These are phyloP conservation scores for Phaeotremella fagi DNA, from an alignment of 768 basidiomycete genomes.

Conservation along the genomic window DNA sequence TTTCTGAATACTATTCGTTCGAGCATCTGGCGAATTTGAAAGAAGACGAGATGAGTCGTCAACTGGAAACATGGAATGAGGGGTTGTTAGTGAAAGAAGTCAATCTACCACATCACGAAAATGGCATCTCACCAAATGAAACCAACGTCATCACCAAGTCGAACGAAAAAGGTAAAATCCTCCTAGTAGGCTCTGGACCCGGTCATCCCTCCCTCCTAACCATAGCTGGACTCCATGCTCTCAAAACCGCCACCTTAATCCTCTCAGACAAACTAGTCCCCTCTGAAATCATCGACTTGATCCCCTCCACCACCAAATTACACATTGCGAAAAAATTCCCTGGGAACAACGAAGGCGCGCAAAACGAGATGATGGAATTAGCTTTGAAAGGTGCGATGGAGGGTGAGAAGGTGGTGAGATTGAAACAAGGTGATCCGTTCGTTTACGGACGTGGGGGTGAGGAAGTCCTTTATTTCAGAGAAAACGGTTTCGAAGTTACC, in stretches of 20 bases:
- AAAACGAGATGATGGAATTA: conserved; percentile 88
- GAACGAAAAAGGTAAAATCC: conserved; percentile 61
- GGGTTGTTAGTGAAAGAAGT: not conserved
- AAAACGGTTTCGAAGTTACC: conserved; percentile 73
- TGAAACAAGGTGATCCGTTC: conserved; percentile 96
- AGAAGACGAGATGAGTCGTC: conserved; percentile 61
- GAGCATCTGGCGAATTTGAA: conserved; percentile 67
- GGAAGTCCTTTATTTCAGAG: conserved; percentile 86
- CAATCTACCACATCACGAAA: conserved; percentile 28
- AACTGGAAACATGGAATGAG: conserved; percentile 51
- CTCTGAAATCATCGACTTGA: conserved; percentile 73
- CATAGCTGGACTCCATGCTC: conserved; percentile 70
- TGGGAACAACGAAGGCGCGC: conserved; percentile 91
- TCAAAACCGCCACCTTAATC: conserved; percentile 79
- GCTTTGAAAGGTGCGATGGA: conserved; percentile 74
- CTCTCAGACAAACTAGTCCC: conserved; percentile 97
- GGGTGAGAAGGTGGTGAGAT: conserved; percentile 79
- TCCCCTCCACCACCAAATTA: conserved; percentile 63
- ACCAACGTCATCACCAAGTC: too few relatives aligned
- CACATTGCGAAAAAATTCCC: conserved; percentile 96
- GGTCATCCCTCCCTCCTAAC: conserved; percentile 92
- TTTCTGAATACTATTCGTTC: conserved; percentile 94
- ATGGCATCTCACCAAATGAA: too few relatives aligned
- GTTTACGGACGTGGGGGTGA: conserved; percentile 93
- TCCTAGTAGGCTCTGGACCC: conserved; percentile 90